Percentiles rank a stretch among this genome's conserved stretches.
phyloP scores from a whole-genome alignment of 2,329 filamentous ascomycete species.

The Paraconiothyrium brasiliense region DNA sequence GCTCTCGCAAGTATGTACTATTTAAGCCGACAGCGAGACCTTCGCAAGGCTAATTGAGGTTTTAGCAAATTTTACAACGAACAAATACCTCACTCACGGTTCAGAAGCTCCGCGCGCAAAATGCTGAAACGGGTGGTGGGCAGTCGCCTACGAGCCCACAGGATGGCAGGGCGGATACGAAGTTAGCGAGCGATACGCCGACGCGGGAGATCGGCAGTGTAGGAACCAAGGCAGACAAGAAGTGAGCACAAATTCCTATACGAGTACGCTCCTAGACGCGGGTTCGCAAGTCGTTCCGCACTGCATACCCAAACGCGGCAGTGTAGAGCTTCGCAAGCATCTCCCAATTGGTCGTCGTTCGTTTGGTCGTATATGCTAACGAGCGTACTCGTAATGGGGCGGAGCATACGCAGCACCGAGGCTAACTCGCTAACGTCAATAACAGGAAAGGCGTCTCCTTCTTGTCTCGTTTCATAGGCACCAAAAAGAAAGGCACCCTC shows the following conservation, averaged over 20 bases:
- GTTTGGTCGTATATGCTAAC: constrained; percentile 11
- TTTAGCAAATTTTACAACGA: constrained; percentile 67
- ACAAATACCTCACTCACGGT: constrained; percentile 71
- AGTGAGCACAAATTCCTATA: constrained; percentile 39
- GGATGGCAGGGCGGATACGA: constrained; percentile 60
- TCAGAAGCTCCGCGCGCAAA: constrained; percentile 63
- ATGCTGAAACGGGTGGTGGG: constrained; percentile 46
- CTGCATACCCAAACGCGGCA: background rate
- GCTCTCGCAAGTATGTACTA: constrained; percentile 69
- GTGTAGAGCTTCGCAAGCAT: constrained; percentile 4
- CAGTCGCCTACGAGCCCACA: constrained; percentile 49
- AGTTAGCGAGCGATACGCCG: constrained; percentile 35
- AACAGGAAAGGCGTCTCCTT: constrained; percentile 87
- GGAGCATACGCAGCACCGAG: constrained; percentile 19
- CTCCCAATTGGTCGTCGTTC: constrained; percentile 1
- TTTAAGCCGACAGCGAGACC: constrained; percentile 14
- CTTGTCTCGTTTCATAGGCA: constrained; percentile 83
- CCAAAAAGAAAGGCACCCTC: constrained; percentile 74
- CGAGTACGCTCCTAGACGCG: constrained; percentile 4
- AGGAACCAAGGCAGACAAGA: constrained; percentile 44
- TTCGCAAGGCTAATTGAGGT: constrained; percentile 15
- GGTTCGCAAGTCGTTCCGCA: background rate
- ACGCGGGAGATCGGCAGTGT: constrained; percentile 31
- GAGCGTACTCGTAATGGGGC: constrained; percentile 46
- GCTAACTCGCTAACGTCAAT: constrained; percentile 27